phyloP scores from a whole-genome alignment of 345 rosid species.

The rapeseed (Brassica napus) region DNA sequence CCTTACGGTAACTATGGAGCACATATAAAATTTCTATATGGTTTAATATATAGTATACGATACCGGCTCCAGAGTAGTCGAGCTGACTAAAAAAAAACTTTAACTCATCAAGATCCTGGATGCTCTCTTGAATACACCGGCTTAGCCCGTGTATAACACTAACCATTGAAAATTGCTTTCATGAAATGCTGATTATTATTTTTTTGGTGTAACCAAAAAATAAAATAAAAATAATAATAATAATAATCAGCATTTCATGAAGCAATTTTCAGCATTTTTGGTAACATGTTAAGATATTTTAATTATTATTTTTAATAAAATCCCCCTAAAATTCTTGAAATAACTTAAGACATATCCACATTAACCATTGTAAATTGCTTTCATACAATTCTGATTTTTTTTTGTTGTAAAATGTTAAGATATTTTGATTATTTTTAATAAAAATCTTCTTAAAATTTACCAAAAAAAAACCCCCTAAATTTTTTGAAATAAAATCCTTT shows the following conservation, averaged over 20 bases:
- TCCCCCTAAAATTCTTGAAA: constrained; percentile 3
- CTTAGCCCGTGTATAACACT: not conserved
- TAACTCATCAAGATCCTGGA: not conserved
- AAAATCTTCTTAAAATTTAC: too few relatives aligned
- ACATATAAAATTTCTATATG: not conserved
- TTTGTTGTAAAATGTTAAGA: too few relatives aligned
- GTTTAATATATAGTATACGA: not conserved
- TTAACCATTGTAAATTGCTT: too few relatives aligned
- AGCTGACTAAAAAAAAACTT: constrained; percentile 1
- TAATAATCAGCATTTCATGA: too few relatives aligned
- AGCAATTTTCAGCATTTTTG: too few relatives aligned
- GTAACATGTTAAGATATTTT: too few relatives aligned
- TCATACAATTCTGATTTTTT: too few relatives aligned
- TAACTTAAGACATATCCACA: constrained; percentile 20
- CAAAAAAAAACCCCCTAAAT: not conserved
- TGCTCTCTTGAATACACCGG: constrained; percentile 8
- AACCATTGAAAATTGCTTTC: not conserved
- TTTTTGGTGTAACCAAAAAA: too few relatives aligned
- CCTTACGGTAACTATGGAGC: not conserved
- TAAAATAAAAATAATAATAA: too few relatives aligned
- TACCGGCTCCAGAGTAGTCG: constrained; percentile 27
- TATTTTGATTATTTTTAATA: not conserved
- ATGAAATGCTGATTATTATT: not conserved
- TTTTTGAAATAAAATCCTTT: not conserved
- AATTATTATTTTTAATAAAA: not conserved